Percentiles rank a stretch among this genome's conserved stretches.
phyloP scores from a whole-genome alignment of 2,329 filamentous ascomycete species.

The Trichoderma aggressivum region DNA sequence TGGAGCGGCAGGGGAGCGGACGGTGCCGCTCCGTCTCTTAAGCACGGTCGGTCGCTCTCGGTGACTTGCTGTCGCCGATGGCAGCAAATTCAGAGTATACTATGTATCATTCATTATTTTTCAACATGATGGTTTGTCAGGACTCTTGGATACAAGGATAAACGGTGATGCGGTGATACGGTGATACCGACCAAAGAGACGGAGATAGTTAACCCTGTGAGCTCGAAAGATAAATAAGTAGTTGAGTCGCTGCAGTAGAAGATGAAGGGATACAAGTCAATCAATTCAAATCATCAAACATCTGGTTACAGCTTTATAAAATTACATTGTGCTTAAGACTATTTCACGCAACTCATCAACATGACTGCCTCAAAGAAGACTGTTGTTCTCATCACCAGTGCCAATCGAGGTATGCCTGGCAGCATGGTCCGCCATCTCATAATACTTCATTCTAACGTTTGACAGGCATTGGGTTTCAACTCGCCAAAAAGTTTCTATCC shows the following conservation, averaged over 20 bases:
- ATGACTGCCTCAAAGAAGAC: conserved; percentile 3
- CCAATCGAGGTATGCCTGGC: not conserved
- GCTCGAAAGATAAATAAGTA: not conserved
- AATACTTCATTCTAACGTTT: not conserved
- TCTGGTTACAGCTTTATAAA: not conserved
- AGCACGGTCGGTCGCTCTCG: not conserved
- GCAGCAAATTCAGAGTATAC: not conserved
- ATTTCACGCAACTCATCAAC: not conserved
- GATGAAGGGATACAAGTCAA: not conserved
- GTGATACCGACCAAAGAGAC: not conserved
- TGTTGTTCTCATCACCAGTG: not conserved
- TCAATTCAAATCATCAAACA: not conserved
- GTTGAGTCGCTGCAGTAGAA: not conserved
- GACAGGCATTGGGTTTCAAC: not conserved
- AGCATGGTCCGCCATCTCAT: not conserved
- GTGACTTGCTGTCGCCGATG: not conserved
- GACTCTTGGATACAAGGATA: not conserved
- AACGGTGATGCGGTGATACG: not conserved
- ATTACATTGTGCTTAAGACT: not conserved
- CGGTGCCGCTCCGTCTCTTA: not conserved
- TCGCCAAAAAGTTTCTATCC: not conserved
- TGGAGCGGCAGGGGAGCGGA: not conserved
- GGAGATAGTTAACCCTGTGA: not conserved
- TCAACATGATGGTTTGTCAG: not conserved
- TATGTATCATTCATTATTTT: not conserved